Evolutionary conservation across 768 basidiomycete species (phyloP).

Genomic region (Postia placenta): DNA sequence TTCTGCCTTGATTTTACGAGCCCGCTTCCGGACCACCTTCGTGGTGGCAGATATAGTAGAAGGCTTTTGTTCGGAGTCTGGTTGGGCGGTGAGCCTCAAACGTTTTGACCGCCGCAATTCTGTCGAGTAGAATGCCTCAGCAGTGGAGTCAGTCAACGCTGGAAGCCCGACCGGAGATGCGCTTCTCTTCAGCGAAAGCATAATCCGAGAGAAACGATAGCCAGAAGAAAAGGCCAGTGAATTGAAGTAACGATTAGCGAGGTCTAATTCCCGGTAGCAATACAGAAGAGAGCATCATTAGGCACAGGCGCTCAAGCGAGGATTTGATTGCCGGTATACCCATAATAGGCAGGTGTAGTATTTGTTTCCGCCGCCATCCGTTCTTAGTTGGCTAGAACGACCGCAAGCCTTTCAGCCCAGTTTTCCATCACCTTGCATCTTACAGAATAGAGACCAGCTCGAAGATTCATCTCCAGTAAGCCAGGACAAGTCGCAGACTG

Average conservation of each 20-base stretch:
- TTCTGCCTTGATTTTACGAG: neutral
- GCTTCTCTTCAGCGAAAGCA: neutral
- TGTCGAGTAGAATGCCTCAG: neutral
- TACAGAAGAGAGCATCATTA: neutral
- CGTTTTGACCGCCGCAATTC: constrained; percentile 5
- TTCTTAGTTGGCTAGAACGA: too few species aligned
- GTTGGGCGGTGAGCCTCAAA: neutral
- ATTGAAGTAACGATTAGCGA: neutral
- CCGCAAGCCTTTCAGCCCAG: too few species aligned
- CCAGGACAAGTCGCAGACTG: too few species aligned
- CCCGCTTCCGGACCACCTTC: neutral
- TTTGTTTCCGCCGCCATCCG: too few species aligned
- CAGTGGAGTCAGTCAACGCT: neutral
- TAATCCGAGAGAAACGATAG: neutral
- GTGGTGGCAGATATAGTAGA: too few species aligned
- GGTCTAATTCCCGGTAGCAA: neutral
- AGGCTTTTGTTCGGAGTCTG: too few species aligned
- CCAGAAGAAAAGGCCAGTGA: neutral
- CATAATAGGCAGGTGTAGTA: too few species aligned
- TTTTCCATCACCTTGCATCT: too few species aligned
- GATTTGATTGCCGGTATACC: too few species aligned
- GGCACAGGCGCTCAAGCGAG: neutral
- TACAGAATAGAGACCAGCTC: too few species aligned
- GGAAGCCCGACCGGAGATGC: neutral
- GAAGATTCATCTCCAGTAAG: too few species aligned